phyloP scores from a whole-genome alignment of 352 stramenopile species.

The Phytophthora foliorum region DNA sequence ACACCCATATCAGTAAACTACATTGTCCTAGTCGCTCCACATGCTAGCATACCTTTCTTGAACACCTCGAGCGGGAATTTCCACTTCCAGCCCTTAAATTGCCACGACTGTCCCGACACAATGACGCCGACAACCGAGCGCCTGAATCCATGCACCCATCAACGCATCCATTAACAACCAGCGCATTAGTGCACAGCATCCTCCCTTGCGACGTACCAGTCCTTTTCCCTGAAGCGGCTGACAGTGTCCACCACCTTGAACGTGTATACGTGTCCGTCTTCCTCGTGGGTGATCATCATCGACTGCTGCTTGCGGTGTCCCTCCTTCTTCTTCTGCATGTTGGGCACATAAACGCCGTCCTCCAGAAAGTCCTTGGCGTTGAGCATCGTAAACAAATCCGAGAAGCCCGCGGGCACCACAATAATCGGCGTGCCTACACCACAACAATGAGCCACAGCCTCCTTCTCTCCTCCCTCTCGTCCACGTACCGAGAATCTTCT shows the following conservation, averaged over 20 bases:
- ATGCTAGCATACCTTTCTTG: constrained; percentile 77
- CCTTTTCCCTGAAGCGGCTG: constrained; percentile 84
- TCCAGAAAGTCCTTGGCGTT: constrained; percentile 92
- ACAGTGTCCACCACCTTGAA: constrained; percentile 93
- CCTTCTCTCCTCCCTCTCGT: background rate
- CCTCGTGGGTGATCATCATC: constrained; percentile 84
- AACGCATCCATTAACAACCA: background rate
- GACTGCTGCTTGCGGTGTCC: constrained; percentile 84
- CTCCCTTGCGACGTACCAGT: constrained; percentile 71
- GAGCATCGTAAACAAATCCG: constrained; percentile 90
- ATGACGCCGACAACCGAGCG: constrained; percentile 91
- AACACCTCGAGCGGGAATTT: constrained; percentile 93
- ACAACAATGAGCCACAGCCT: background rate
- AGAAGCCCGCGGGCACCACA: constrained; percentile 89
- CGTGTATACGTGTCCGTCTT: constrained; percentile 83
- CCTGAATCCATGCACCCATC: constrained; percentile 41
- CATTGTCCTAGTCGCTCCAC: background rate
- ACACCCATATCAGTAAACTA: constrained; percentile 12
- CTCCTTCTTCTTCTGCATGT: constrained; percentile 90
- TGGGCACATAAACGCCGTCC: constrained; percentile 81
- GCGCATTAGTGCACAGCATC: background rate
- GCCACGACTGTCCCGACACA: constrained; percentile 90
- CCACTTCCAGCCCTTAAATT: constrained; percentile 96
- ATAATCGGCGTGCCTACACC: constrained; percentile 85
- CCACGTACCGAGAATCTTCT: constrained; percentile 65